Percentiles rank a stretch among this genome's conserved stretches.
Conservation (phyloP, 805 yeast genomes). For the Torulaspora maleeae region DNA sequence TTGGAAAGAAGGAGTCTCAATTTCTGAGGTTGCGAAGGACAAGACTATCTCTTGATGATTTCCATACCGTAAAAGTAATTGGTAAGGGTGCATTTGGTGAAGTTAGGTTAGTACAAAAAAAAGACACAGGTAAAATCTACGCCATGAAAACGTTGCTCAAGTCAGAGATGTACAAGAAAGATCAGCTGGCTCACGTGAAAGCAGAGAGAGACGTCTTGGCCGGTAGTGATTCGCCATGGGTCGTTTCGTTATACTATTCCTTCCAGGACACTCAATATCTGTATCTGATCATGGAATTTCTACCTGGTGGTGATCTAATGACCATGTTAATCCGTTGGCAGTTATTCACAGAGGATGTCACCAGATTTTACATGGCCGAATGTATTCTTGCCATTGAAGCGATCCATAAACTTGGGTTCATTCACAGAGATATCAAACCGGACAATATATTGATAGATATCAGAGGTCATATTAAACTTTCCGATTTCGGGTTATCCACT, state of each 20-base stretch:
- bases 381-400: conserved; percentile 94
- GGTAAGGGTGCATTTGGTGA: conserved; percentile 99
- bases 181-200: conserved; percentile 90
- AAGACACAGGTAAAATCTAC: conserved; percentile 82
- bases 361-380: conserved; percentile 91
- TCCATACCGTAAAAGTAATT: conserved; percentile 77
- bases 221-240: conserved; percentile 84
- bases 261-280: conserved; percentile 70
- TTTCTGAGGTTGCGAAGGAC: conserved; percentile 82
- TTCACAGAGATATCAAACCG: conserved; percentile 96
- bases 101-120: conserved; percentile 88
- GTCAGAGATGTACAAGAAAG: conserved; percentile 91
- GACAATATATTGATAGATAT: conserved; percentile 89
- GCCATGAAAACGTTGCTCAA: conserved; percentile 92
- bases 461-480: conserved; percentile 72
- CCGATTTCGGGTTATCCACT: conserved; percentile 83
- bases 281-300: conserved; percentile 90
- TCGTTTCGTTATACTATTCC: conserved; percentile 76
- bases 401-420: conserved; percentile 85
- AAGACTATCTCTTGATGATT: conserved; percentile 74
- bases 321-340: conserved; percentile 95
- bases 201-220: conserved; percentile 96
- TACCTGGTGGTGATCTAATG: conserved; percentile 89
- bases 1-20: conserved; percentile 86
- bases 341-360: conserved; percentile 87